phyloP scores from a whole-genome alignment of 139 green algal genomes.

The Diplosphaera chodatii region DNA sequence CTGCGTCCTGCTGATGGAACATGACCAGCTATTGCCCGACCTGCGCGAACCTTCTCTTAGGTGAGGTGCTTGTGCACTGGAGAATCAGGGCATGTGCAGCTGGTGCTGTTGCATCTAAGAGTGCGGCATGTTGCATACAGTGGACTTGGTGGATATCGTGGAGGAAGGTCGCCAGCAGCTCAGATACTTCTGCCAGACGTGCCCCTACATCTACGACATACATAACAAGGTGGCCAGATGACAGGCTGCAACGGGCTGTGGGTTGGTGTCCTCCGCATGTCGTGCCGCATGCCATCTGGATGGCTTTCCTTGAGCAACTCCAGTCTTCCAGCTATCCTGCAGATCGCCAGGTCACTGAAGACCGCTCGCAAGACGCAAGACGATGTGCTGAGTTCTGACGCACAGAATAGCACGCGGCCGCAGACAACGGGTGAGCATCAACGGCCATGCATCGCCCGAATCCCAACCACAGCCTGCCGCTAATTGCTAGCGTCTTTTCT shows the following conservation, averaged over 20 bases:
- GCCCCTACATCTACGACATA: constrained; percentile 81
- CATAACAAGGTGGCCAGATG: constrained; percentile 43
- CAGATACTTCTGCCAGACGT: constrained; percentile 68
- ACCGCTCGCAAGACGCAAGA: constrained; percentile 78
- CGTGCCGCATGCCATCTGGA: no score
- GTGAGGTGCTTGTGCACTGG: constrained; percentile 24
- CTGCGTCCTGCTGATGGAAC: neutral
- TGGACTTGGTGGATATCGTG: constrained; percentile 43
- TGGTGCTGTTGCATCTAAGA: no score
- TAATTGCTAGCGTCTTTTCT: neutral
- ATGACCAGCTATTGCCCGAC: constrained; percentile 73
- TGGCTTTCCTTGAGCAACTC: no score
- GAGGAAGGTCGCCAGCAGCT: constrained; percentile 52
- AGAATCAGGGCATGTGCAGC: no score
- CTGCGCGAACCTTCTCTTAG: constrained; percentile 81
- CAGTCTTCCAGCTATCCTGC: neutral
- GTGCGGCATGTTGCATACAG: neutral
- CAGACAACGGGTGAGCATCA: neutral
- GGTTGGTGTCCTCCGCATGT: neutral
- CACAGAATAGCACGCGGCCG: neutral
- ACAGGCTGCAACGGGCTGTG: no score
- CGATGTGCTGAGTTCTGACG: constrained; percentile 81
- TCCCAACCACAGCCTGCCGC: no score
- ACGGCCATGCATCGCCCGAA: no score
- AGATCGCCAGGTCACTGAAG: constrained; percentile 57